Evolutionary conservation across 139 green algal species (phyloP).

Genomic region (Chlorella sp.): DNA sequence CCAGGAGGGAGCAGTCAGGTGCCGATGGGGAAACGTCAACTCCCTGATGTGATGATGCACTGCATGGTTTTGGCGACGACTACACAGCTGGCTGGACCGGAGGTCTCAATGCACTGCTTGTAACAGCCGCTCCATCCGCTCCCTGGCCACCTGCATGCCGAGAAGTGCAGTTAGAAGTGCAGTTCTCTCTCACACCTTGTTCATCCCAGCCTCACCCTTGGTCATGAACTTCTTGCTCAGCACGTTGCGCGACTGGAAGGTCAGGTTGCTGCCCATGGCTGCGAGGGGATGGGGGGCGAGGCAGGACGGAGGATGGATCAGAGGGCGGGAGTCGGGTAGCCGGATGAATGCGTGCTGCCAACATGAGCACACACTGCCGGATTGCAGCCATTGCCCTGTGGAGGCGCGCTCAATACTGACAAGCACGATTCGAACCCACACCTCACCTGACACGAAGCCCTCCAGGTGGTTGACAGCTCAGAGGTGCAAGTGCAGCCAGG

Average conservation of each 20-base stretch:
- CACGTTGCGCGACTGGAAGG: constrained; percentile 97
- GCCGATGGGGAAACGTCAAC: too few species aligned
- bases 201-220: constrained; percentile 70
- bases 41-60: too few species aligned
- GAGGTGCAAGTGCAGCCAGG: constrained; percentile 30
- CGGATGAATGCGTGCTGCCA: too few species aligned
- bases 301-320: not conserved
- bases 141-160: too few species aligned
- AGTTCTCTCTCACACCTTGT: too few species aligned
- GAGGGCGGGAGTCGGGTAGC: too few species aligned
- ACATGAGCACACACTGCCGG: not conserved
- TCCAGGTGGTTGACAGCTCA: constrained; percentile 70
- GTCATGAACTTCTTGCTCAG: constrained; percentile 99
- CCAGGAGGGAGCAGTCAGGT: not conserved
- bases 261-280: constrained; percentile 96
- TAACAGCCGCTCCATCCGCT: too few species aligned
- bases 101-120: too few species aligned
- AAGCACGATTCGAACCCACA: not conserved
- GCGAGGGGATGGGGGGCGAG: not conserved
- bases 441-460: not conserved
- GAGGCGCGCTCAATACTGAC: not conserved
- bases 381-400: not conserved
- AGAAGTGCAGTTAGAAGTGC: too few species aligned
- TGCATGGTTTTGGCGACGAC: too few species aligned
- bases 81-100: too few species aligned